Conservation (phyloP, 441 rosid species). For the Macaranga tanarius region DNA sequence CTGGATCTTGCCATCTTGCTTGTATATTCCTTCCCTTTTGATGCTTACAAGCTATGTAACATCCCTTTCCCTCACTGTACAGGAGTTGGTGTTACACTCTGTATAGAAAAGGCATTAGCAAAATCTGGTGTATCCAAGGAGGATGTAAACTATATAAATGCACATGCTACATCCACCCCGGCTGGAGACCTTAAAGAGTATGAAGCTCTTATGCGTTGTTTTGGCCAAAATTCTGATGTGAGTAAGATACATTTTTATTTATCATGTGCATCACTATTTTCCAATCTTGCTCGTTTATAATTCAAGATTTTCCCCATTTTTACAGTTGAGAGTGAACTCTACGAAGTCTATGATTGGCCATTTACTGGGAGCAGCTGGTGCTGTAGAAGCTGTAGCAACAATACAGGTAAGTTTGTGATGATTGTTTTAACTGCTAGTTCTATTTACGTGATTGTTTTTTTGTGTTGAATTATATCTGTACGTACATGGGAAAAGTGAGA, state of each 20-base stretch:
- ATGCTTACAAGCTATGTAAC: conserved; percentile 13
- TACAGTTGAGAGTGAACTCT: conserved; percentile 81
- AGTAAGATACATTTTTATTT: conserved; percentile 19
- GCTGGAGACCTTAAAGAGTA: conserved; percentile 91
- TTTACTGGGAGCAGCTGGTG: conserved; percentile 94
- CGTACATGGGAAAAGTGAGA: not conserved
- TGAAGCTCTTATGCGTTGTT: conserved; percentile 73
- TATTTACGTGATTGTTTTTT: not conserved
- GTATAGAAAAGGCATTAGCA: conserved; percentile 85
- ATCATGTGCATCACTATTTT: conserved; percentile 8
- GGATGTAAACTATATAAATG: conserved; percentile 86
- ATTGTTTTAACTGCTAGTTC: not conserved
- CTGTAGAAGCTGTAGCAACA: conserved; percentile 89
- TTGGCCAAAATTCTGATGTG: conserved; percentile 81
- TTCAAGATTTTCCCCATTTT: not conserved
- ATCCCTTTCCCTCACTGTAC: conserved; percentile 19
- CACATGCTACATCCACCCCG: conserved; percentile 94
- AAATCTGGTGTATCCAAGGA: conserved; percentile 70
- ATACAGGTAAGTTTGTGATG: conserved; percentile 55
- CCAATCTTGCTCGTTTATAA: not conserved
- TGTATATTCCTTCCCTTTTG: not conserved
- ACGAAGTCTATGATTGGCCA: conserved; percentile 98
- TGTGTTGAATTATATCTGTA: not conserved
- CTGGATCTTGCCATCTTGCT: not conserved
- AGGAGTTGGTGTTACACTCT: conserved; percentile 78